Evolutionary conservation across 768 basidiomycete genomes (phyloP), one percentile per base, ranked within the genome.

Genomic region (Hygrophoropsis aurantiaca): DNA sequence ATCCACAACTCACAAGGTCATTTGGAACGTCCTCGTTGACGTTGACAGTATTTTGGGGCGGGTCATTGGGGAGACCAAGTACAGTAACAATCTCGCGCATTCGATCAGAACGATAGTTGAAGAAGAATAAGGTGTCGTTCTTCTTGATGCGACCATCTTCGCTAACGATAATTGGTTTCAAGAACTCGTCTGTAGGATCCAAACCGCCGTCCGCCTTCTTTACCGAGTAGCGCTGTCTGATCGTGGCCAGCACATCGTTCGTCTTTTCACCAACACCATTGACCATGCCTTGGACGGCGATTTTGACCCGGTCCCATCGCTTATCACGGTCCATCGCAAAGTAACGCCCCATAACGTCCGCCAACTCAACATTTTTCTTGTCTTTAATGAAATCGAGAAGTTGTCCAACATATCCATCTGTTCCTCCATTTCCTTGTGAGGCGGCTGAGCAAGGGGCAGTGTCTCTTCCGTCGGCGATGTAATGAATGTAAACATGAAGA

Each of bases 271-370:
- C 81, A 49, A 69, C 72, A 6, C 93, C 93, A 33, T 79, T 74
- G 5, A 92, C 79, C 36, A 97, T 78, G 3, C 84, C 90, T 32
- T 95, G 92, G 1, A 94, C 77, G 4, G 94, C 94, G 51, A 91
- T 75, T 76, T 92, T 91, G 62, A 97, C 66, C 27, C 94, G 79
- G 64, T 97, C 94, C 94, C 94, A 97, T 39, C 94, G 83, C 77
- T 94, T 94, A 67, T 95, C 93, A 32, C 92, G 83, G 70, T 95
- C 94, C 93, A 95, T 95, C 25, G 92, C 94, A 56, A 94, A 97
- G 76, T 97, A 97, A 43, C 94, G 71, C 5, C 93, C 94, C 34
- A 94, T 73, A 41, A 95, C 76, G 6, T 92, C 94, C 5, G 90
- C 85, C 40, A 97, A 71, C 62, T 89, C 79, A 25, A 92, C 94